These are phyloP conservation scores for Edaphochlamys debaryana DNA, from an alignment of 139 green algal species.

Conservation along the genomic window DNA sequence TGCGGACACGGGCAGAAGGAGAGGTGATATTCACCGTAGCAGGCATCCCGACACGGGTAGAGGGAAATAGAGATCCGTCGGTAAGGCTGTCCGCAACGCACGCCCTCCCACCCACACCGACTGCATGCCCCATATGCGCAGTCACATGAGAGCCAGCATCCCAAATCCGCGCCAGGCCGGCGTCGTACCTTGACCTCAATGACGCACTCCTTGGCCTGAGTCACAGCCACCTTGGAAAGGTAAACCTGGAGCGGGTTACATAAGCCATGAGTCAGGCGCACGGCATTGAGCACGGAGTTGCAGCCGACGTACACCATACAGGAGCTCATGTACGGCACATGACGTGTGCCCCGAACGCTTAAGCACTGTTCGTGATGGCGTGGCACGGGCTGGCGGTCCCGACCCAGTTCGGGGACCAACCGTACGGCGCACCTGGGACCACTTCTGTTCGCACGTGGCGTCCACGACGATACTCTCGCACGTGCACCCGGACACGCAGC, in stretches of 20 bases:
- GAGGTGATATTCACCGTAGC: neutral
- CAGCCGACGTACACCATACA: neutral
- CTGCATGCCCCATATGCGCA: too few relatives aligned
- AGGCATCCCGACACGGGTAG: neutral
- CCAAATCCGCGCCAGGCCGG: too few relatives aligned
- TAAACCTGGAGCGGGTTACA: neutral
- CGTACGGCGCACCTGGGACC: neutral
- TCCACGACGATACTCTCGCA: slow-evolving; percentile 2
- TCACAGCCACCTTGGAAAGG: neutral
- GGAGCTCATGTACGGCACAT: neutral
- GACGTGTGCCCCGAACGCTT: too few relatives aligned
- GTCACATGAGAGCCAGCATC: too few relatives aligned
- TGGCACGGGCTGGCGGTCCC: too few relatives aligned
- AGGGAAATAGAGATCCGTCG: too few relatives aligned
- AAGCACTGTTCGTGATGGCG: too few relatives aligned
- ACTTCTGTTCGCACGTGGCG: neutral
- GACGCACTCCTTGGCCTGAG: neutral
- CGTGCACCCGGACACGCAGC: slow-evolving; percentile 30
- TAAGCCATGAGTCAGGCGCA: neutral
- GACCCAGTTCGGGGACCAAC: too few relatives aligned
- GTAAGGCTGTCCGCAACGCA: neutral
- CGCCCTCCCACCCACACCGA: neutral
- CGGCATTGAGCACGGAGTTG: neutral
- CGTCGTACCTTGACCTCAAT: slow-evolving; percentile 6
- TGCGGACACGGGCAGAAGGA: neutral